Base-by-base conservation (phyloP, 148 eudicot species). In the Fagopyrum esculentum region DNA sequence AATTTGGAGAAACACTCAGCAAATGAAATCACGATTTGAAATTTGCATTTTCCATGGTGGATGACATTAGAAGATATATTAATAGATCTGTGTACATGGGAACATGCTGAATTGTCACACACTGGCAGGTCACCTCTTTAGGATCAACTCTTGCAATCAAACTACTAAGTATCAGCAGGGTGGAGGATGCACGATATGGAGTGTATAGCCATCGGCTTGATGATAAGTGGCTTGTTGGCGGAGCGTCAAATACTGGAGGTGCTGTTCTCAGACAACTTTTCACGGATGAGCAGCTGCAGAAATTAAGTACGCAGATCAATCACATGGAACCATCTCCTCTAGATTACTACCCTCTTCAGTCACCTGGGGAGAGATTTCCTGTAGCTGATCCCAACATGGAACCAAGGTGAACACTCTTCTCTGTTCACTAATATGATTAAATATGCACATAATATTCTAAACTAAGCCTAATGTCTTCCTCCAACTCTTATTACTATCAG, bases 121-220 rank as follows among this genome's bases (percentile, higher is more conserved):
- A 12, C 2, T 43, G 9, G 16, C 72, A 96, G 99, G 99, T 96
- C 45, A 96, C 99, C 1, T 96, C 99, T 73, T 77, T 96, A 80
- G 99, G 99, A 73, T 96, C 99, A 80, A 96, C 99, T 73, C 93
- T 96, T 64, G 98, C 99, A n/a, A 90, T 96, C 64, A 96, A 92
- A 84, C 84, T 92, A 52, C 85, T 96, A 51, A 96, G 99, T 83
- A 90, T 90, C 50, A 90, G 52, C 45, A 89, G 93, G 80, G 86
- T 96, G 12, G 99, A 96, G 1, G 98, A 96, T 86, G 94, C 98
- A 6, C 89, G 90, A 45, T 96, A 84, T 77, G 98, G 99, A 68
- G 95, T 96, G 45, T 92, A 90, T 75, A 96, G 98, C 73, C 98
- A 92, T 69, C 90, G 98, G 9, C 95, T 96, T 63, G 98, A 92